Base-by-base conservation (phyloP, 371 early-diverging fungal species). In the Dipsacomyces acuminosporus region DNA sequence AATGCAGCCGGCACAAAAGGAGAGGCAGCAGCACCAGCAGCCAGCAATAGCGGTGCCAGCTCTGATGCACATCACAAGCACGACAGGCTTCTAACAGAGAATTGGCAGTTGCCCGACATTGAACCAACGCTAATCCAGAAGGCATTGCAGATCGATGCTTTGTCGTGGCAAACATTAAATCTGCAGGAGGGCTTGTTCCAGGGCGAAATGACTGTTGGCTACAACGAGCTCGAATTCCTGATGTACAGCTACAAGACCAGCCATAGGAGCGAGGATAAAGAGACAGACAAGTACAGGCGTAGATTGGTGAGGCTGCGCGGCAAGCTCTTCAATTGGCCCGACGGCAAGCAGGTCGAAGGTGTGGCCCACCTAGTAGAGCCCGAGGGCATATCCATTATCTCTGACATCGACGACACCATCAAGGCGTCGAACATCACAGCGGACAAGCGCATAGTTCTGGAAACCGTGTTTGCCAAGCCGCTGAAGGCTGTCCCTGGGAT, bases 371-470 rank as follows among this genome's bases (percentile, higher is more conserved):
- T 67, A 30, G 64, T 67, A 3, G 67, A 67, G 43, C 62, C 67
- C 14, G 50, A 46, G 1, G 89, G 93, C 1, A 71, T 88, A 18
- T 88, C 91, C 0, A 58, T 93, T n/a, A 87, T 93, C 43, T 86
- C 86, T 0, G 90, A 93, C 64, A 86, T 93, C 45, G 91, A 93
- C 74, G 91, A 91, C 58, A 93, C 91, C 7, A 91, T 91, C 74
- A 91, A 90, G 66, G 81, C 86, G 20, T 85, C 89, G 0, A 76
- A 84, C 44, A 84, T 93, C 17, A 64, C 81, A n/a, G 71, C 59
- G 5, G 90, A 90, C 19, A 80, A 81, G 42, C 75, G 77, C 30
- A 80, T 80, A 0, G 84, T 89, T 1, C 45, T 88, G 20, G 72
- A 79, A 33, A 82, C 82, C 4, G 87, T 89, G 8, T 85, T 93